These are phyloP conservation scores for Solanum hybrid DNA, from an alignment of 305 asterid genomes.

Conservation along the genomic window DNA sequence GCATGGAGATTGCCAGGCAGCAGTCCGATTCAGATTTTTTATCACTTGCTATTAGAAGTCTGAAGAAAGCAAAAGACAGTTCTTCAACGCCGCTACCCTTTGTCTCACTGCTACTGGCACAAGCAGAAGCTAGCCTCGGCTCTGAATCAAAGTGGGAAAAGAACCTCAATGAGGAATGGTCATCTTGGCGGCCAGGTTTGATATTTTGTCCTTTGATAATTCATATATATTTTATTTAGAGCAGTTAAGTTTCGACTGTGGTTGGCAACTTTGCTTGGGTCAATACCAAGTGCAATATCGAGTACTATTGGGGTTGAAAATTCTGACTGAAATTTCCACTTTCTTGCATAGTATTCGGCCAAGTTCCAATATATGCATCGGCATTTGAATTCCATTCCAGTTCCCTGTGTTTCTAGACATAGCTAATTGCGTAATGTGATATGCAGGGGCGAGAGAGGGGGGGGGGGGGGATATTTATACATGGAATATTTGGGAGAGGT, in stretches of 20 bases:
- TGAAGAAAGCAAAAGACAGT: conserved; percentile 55
- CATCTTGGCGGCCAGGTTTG: conserved; percentile 78
- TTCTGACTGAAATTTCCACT: not conserved
- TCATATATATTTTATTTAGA: not conserved
- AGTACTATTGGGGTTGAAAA: not conserved
- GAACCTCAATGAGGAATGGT: conserved; percentile 61
- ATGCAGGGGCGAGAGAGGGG: not conserved
- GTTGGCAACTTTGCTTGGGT: not conserved
- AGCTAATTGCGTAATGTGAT: not conserved
- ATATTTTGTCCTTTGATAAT: conserved; percentile 11
- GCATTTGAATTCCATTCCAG: not conserved
- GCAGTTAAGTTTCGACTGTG: conserved; percentile 2
- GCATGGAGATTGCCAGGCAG: conserved; percentile 84
- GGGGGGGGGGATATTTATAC: not conserved
- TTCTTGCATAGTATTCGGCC: not conserved
- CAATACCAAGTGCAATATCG: not conserved
- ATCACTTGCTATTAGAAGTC: conserved; percentile 57
- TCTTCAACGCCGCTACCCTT: conserved; percentile 46
- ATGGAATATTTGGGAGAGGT: not conserved
- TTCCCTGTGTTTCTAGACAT: not conserved
- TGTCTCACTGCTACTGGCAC: conserved; percentile 64
- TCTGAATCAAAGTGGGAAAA: conserved; percentile 62
- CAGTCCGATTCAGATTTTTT: conserved; percentile 59
- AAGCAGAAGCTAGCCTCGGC: conserved; percentile 92
- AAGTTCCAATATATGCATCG: not conserved